Percentiles rank a stretch among this genome's conserved stretches.
phyloP scores from a whole-genome alignment of 805 yeast genomes.

The Nakazawaea ishiwadae region DNA sequence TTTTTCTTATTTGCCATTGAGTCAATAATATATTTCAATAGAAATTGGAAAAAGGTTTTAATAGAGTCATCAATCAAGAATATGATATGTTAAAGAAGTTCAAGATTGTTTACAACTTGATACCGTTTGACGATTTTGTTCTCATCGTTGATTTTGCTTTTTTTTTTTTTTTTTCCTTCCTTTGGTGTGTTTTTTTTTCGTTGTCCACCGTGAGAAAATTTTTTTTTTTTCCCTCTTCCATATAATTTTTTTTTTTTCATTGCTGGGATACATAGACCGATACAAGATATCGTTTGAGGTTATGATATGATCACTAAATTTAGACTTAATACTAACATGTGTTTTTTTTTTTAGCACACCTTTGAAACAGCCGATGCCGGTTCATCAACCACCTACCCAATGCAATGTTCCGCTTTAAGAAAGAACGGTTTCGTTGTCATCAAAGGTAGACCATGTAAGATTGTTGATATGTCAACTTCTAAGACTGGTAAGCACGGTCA shows the following conservation, averaged over 20 bases:
- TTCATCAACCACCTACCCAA: slow-evolving; percentile 97
- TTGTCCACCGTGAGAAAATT: not conserved
- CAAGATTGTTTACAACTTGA: too few species aligned
- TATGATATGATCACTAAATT: too few species aligned
- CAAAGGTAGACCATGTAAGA: slow-evolving; percentile 99
- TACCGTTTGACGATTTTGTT: too few species aligned
- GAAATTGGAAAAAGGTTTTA: not conserved
- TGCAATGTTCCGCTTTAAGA: slow-evolving; percentile 99
- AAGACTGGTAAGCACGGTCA: slow-evolving; percentile 99
- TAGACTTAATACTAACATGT: slow-evolving; percentile 11
- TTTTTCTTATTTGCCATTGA: not conserved
- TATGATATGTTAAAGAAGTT: too few species aligned
- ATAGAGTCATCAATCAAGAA: not conserved
- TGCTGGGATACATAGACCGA: too few species aligned
- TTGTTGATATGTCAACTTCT: slow-evolving; percentile 99
- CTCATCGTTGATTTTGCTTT: not conserved
- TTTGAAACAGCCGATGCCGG: slow-evolving; percentile 99
- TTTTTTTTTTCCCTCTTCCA: not conserved
- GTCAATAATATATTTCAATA: not conserved
- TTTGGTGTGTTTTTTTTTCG: not conserved
- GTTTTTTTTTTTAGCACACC: slow-evolving; percentile 58
- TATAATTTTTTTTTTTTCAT: too few species aligned
- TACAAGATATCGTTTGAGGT: too few species aligned
- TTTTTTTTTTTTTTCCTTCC: too few species aligned
- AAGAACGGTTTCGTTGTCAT: slow-evolving; percentile 99